Evolutionary conservation across 805 yeast species (phyloP).

Genomic region (Saccharomycopsis lassenensis): DNA sequence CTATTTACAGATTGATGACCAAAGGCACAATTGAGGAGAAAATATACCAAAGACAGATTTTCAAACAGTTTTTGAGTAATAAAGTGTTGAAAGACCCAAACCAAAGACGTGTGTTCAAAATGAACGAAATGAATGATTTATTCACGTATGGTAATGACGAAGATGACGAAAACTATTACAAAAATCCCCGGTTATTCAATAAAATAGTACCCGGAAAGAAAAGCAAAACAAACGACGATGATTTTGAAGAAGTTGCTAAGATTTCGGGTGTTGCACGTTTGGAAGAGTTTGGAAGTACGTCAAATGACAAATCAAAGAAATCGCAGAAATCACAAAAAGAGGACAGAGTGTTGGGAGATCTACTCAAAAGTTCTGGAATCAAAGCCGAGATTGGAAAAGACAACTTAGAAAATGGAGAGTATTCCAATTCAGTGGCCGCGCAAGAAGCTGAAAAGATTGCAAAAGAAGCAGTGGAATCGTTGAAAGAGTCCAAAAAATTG

Average conservation of each 20-base stretch:
- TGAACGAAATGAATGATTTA: conserved; percentile 82
- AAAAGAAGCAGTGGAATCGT: conserved; percentile 40
- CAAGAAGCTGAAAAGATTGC: conserved; percentile 51
- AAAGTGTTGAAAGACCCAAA: conserved; percentile 93
- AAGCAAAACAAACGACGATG: conserved; percentile 43
- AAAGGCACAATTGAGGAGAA: conserved; percentile 96
- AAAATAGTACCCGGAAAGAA: conserved; percentile 24
- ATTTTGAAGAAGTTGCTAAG: conserved; percentile 50
- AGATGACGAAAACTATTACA: conserved; percentile 33
- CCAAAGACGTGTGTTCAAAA: conserved; percentile 84
- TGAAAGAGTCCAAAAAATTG: conserved; percentile 41
- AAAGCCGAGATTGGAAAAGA: conserved; percentile 76
- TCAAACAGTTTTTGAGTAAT: conserved; percentile 87
- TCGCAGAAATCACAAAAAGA: conserved; percentile 36
- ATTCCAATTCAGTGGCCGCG: conserved; percentile 33
- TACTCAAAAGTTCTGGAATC: conserved; percentile 58
- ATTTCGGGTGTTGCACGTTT: conserved; percentile 66
- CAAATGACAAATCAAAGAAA: background rate
- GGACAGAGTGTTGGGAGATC: conserved; percentile 58
- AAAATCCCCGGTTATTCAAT: conserved; percentile 26
- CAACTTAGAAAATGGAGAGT: conserved; percentile 44
- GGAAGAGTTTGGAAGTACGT: conserved; percentile 34
- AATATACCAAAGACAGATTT: conserved; percentile 92
- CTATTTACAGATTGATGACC: conserved; percentile 82
- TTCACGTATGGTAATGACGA: conserved; percentile 69